Conservation (phyloP, 768 basidiomycete species). For the Cubamyces sp. region DNA sequence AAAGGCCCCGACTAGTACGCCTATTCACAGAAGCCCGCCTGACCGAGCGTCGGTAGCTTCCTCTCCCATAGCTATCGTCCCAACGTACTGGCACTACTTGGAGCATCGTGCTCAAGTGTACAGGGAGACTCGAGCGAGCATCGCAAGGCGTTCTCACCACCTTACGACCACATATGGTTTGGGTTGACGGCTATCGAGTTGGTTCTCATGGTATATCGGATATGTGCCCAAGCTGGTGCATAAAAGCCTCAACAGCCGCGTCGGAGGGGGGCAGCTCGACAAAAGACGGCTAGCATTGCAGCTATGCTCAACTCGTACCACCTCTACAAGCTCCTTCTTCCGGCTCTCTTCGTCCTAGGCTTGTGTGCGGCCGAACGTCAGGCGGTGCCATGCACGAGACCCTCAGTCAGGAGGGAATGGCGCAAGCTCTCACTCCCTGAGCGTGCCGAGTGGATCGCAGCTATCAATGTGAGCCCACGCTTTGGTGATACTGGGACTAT, state of each 20-base stretch:
- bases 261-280: neutral
- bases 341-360: conserved; percentile 2
- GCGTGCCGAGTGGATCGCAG: conserved; percentile 30
- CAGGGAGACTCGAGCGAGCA: conserved; percentile 4
- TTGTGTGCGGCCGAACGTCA: neutral
- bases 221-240: too few species aligned
- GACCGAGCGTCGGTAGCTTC: too few species aligned
- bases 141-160: conserved; percentile 3
- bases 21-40: too few species aligned
- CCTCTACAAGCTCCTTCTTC: neutral
- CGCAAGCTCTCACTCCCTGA: conserved; percentile 21
- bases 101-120: too few species aligned
- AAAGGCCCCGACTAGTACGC: too few species aligned
- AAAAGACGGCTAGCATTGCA: neutral
- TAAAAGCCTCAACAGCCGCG: neutral
- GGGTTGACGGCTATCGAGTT: too few species aligned
- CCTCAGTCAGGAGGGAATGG: conserved; percentile 32
- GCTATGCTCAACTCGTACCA: neutral
- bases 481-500: neutral
- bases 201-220: too few species aligned
- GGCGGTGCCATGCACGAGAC: conserved; percentile 25
- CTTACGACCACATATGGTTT: too few species aligned
- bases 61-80: too few species aligned
- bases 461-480: conserved; percentile 27
- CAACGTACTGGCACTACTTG: too few species aligned